Percentiles rank a stretch among this genome's conserved stretches.
These are phyloP conservation scores for Thecaphora frezii DNA, from an alignment of 1,284 basidiomycete species.

Conservation along the genomic window DNA sequence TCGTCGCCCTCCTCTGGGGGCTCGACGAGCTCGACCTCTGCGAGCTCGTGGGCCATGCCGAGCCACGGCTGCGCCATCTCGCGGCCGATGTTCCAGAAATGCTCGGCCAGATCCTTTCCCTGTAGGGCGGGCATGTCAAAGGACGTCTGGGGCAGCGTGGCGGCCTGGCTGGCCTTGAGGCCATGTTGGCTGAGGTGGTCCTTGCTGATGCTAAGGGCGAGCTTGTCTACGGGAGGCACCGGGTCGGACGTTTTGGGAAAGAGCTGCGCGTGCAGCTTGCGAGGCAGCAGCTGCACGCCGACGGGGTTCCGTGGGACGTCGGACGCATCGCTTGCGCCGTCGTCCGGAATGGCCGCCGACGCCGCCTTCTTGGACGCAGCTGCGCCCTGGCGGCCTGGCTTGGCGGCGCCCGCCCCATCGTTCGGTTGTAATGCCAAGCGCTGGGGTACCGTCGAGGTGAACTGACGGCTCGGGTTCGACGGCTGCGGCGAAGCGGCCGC, in stretches of 20 bases:
- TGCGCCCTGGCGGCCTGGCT: too few relatives aligned
- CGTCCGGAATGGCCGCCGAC: too few relatives aligned
- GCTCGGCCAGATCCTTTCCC: conserved; percentile 80
- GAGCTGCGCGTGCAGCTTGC: conserved; percentile 76
- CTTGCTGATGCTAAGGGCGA: conserved; percentile 73
- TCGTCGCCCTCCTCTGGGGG: conserved; percentile 61
- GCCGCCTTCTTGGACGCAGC: too few relatives aligned
- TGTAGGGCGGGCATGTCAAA: conserved; percentile 84
- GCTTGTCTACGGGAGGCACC: conserved; percentile 68
- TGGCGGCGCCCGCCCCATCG: too few relatives aligned
- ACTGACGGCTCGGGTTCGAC: too few relatives aligned
- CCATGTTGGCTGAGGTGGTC: conserved; percentile 78
- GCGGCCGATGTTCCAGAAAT: conserved; percentile 80
- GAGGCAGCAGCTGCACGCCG: conserved; percentile 88
- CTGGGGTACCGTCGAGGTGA: too few relatives aligned
- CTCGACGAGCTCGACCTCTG: conserved; percentile 66
- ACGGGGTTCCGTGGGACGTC: conserved; percentile 69
- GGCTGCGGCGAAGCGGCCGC: too few relatives aligned
- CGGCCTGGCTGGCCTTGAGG: conserved; percentile 77
- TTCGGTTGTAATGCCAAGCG: too few relatives aligned
- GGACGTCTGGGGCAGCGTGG: conserved; percentile 73
- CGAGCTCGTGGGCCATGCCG: conserved; percentile 70
- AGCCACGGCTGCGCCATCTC: conserved; percentile 80
- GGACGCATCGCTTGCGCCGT: background rate
- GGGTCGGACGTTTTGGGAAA: conserved; percentile 69